These are phyloP conservation scores for Plasmodium knowlesi DNA, from an alignment of 169 alveolate species.

Conservation along the genomic window DNA sequence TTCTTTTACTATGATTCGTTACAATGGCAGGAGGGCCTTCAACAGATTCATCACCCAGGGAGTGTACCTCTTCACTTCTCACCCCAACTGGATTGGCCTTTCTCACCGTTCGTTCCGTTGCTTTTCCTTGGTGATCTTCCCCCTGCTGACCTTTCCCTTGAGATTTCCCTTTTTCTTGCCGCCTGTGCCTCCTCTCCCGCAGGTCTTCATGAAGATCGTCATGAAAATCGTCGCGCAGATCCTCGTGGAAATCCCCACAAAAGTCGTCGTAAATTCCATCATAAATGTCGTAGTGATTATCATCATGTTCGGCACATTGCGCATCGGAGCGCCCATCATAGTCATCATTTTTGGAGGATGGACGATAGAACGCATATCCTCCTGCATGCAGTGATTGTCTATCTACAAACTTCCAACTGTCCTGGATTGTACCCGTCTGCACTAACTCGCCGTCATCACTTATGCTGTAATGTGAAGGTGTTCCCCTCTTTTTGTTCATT, in stretches of 20 bases:
- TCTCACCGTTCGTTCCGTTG: background rate
- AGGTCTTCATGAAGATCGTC: background rate
- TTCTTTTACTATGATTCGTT: slow-evolving; percentile 20
- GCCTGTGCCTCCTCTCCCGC: background rate
- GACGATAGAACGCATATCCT: background rate
- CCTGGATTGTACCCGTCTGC: background rate
- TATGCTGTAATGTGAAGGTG: background rate
- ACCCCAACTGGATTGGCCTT: background rate
- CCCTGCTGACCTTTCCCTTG: too few relatives aligned
- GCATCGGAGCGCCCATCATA: background rate
- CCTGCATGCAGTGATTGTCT: background rate
- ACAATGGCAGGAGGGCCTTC: slow-evolving; percentile 15
- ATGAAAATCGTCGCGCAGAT: background rate
- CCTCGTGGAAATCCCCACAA: background rate
- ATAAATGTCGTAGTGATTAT: background rate
- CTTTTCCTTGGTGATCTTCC: background rate
- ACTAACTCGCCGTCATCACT: background rate
- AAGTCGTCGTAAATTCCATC: background rate
- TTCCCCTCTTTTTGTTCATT: background rate
- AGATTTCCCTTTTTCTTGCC: too few relatives aligned
- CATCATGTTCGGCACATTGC: background rate
- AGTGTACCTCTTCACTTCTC: background rate
- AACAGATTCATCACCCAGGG: background rate
- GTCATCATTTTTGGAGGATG: background rate
- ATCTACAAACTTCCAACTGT: background rate